Evolutionary conservation across 2,329 filamentous ascomycete genomes (phyloP), one percentile per base, ranked within the genome.

Genomic region (Mycosphaerella sp.): DNA sequence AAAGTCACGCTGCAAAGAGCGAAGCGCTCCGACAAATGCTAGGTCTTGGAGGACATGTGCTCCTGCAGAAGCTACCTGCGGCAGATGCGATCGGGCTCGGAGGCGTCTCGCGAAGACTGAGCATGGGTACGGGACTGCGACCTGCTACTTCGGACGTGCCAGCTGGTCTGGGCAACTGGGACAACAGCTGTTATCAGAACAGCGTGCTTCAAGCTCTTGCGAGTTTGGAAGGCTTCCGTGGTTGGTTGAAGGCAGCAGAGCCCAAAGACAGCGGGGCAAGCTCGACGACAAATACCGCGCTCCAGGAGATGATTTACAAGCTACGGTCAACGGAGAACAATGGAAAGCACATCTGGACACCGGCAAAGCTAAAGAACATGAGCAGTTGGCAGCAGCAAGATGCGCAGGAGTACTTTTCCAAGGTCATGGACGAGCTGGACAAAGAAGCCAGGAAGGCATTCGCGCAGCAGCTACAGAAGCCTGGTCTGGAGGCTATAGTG

Each of bases 111-210:
- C 55, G 67, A 36, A 55, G 61, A 34, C 54, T 65, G 40, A 66
- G 66, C 38, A 52, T 46, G 46, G 59, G 45, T 2, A 29, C 53
- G 4, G 53, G 55, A 41, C 38, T 60, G 26, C 64, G 53, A n/a
- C 47, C 51, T 1, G 48, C 55, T 14, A 60, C 56, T n/a, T 66
- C 64, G 9, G 64, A 69, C 53, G 69, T 66, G 10, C 76, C 76
- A 11, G 67, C 76, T 1, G 93, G 93, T 0, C 74, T 97, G 50
- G 89, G 89, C 8, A 98, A 98, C 69, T 85, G 84, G 74, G 89
- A 95, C 74, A 95, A 96, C 69, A 95, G 90, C 1, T 97, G 93
- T 75, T 98, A 95, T 70, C 93, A 97, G 71, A 98, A 98, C 71
- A 96, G 91, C 67, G 85, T 96, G 17, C 82, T 98, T 9, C 69